Evolutionary conservation across 2,329 filamentous ascomycete genomes (phyloP).

Genomic region (Colletotrichum karsti): DNA sequence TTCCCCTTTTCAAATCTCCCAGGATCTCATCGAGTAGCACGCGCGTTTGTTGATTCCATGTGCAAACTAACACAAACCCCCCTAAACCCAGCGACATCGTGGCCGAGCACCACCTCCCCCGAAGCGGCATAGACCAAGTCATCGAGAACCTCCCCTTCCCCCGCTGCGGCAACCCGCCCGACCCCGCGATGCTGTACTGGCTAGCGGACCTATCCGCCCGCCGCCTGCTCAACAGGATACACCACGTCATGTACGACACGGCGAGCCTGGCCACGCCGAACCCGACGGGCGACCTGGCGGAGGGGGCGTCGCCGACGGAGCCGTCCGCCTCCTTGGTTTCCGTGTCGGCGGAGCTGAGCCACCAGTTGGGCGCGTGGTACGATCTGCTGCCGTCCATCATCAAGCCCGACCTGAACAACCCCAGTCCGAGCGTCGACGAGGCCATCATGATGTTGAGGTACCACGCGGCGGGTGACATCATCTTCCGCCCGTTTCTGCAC

Average conservation of each 20-base stretch:
- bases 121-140: conserved; percentile 35
- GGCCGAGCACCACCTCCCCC: conserved; percentile 34
- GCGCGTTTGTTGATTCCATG: too few species aligned
- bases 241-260: conserved; percentile 33
- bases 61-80: neutral
- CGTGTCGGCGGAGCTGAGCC: conserved; percentile 32
- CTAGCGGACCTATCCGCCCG: conserved; percentile 33
- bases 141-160: conserved; percentile 36
- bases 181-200: conserved; percentile 28
- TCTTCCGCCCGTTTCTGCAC: neutral
- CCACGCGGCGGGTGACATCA: neutral
- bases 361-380: conserved; percentile 36
- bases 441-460: neutral
- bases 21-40: too few species aligned
- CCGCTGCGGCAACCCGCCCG: conserved; percentile 28
- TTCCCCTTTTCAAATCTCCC: neutral
- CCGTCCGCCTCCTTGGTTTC: conserved; percentile 29
- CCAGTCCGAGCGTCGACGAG: neutral
- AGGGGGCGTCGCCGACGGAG: neutral
- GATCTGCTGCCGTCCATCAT: conserved; percentile 33
- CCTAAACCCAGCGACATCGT: conserved; percentile 32
- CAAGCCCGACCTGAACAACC: conserved; percentile 32
- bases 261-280: conserved; percentile 26
- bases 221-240: conserved; percentile 35
- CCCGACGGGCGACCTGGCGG: too few species aligned